A percentile compares a stretch with the other conserved stretches of the same genome.
Evolutionary conservation across 1,284 basidiomycete genomes (phyloP).

Genomic region (Heterobasidion irregulare): DNA sequence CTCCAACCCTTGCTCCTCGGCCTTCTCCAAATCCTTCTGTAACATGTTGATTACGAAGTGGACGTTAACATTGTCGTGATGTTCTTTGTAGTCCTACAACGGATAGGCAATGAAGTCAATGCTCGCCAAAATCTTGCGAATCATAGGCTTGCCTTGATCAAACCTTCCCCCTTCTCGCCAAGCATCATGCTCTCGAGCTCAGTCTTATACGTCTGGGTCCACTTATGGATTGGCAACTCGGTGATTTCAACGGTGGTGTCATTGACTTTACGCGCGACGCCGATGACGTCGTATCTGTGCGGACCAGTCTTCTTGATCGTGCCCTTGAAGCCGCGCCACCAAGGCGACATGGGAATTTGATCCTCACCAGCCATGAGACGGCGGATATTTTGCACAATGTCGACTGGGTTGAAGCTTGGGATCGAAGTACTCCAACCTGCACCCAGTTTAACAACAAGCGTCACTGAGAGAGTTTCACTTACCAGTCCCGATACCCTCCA

Average conservation of each 20-base stretch:
- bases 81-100: slow-evolving; percentile 89
- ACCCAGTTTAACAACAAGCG: not conserved
- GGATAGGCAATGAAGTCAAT: not conserved
- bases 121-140: not conserved
- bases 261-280: slow-evolving; percentile 71
- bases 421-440: slow-evolving; percentile 92
- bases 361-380: slow-evolving; percentile 87
- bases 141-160: slow-evolving; percentile 46
- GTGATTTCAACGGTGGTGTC: slow-evolving; percentile 91
- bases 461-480: slow-evolving; percentile 13
- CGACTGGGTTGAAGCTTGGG: slow-evolving; percentile 90
- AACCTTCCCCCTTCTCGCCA: slow-evolving; percentile 63
- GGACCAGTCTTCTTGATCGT: slow-evolving; percentile 74
- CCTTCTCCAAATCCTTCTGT: slow-evolving; percentile 77
- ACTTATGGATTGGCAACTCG: slow-evolving; percentile 91
- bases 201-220: slow-evolving; percentile 92
- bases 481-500: slow-evolving; percentile 98
- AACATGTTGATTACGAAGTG: slow-evolving; percentile 86
- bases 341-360: slow-evolving; percentile 81
- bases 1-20: slow-evolving; percentile 81
- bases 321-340: slow-evolving; percentile 96
- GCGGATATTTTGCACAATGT: slow-evolving; percentile 85
- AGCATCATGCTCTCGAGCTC: slow-evolving; percentile 82
- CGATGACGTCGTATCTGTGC: slow-evolving; percentile 85
- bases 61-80: slow-evolving; percentile 90